Conservation (phyloP, 2,329 filamentous ascomycete genomes). For the Zopfia rhizophila region DNA sequence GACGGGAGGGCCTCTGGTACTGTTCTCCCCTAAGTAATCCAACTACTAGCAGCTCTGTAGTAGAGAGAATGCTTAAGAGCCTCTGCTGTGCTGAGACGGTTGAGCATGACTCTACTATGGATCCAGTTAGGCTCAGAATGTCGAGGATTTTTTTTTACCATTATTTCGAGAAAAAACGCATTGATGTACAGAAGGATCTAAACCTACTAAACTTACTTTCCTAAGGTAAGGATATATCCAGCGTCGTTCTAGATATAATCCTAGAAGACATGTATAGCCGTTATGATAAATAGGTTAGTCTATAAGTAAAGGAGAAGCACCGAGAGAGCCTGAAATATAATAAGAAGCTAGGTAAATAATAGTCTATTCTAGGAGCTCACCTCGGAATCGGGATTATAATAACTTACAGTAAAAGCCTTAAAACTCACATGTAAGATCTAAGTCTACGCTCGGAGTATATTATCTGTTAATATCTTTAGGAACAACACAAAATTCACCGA, state of each 20-base stretch:
- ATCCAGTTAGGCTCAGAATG: conserved; percentile 14
- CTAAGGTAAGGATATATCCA: conserved; percentile 13
- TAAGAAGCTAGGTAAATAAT: conserved; percentile 16
- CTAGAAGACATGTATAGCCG: conserved; percentile 14
- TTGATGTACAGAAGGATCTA: conserved; percentile 11
- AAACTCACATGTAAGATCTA: conserved; percentile 13
- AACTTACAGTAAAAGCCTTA: conserved; percentile 12
- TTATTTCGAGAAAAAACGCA: conserved; percentile 18
- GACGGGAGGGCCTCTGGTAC: conserved; percentile 5
- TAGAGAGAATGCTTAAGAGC: conserved; percentile 7
- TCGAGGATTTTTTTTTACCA: conserved; percentile 15
- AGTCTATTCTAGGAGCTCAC: conserved; percentile 10
- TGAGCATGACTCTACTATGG: conserved; percentile 10
- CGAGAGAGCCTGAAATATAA: conserved; percentile 11
- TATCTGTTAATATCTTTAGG: conserved; percentile 10
- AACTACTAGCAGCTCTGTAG: conserved; percentile 1
- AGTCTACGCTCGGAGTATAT: conserved; percentile 4
- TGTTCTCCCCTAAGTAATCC: conserved; percentile 4
- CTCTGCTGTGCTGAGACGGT: conserved; percentile 8
- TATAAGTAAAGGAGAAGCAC: conserved; percentile 9
- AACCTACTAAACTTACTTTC: conserved; percentile 8
- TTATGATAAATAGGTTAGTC: conserved; percentile 7
- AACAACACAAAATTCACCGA: conserved; percentile 13
- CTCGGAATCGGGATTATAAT: conserved; percentile 11
- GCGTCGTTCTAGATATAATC: conserved; percentile 14